Evolutionary conservation across 2,329 filamentous ascomycete species (phyloP).

Genomic region (Pseudomassariella vexata): DNA sequence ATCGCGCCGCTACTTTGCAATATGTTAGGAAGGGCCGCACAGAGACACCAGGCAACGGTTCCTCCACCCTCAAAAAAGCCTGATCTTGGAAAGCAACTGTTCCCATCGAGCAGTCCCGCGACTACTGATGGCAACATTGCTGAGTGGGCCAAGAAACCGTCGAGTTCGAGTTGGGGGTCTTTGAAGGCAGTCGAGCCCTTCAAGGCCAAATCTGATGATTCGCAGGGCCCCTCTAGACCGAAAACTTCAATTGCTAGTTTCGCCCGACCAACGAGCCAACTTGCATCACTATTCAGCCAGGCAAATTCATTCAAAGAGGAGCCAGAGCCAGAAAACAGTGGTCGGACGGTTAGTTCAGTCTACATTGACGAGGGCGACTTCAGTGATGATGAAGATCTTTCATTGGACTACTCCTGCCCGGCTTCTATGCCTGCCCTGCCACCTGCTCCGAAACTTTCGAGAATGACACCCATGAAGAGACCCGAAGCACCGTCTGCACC

Average conservation of each 20-base stretch:
- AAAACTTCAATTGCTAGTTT: conserved; percentile 10
- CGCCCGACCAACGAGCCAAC: conserved; percentile 17
- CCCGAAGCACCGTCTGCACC: conserved; percentile 15
- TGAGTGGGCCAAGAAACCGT: conserved; percentile 41
- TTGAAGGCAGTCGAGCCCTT: conserved; percentile 32
- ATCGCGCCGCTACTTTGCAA: conserved; percentile 8
- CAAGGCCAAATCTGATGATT: conserved; percentile 27
- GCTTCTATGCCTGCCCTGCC: conserved; percentile 36
- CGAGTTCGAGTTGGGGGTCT: conserved; percentile 29
- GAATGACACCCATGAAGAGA: conserved; percentile 21
- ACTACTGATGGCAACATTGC: conserved; percentile 40
- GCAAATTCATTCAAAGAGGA: conserved; percentile 44
- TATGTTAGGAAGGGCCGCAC: conserved; percentile 22
- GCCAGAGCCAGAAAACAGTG: conserved; percentile 28
- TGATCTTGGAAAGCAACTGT: conserved; percentile 43
- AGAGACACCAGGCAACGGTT: conserved; percentile 30
- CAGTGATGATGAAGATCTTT: conserved; percentile 74
- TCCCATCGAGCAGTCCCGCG: conserved; percentile 51
- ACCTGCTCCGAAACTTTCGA: conserved; percentile 14
- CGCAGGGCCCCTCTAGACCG: conserved; percentile 14
- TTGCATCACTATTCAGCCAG: conserved; percentile 37
- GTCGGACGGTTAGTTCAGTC: conserved; percentile 31
- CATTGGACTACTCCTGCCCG: conserved; percentile 61
- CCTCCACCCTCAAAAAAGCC: conserved; percentile 20
- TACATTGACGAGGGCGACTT: conserved; percentile 78